Percentiles rank a stretch among this genome's conserved stretches.
These are phyloP conservation scores for Cyclotella baltica DNA, from an alignment of 108 stramenopile genomes.

Conservation along the genomic window DNA sequence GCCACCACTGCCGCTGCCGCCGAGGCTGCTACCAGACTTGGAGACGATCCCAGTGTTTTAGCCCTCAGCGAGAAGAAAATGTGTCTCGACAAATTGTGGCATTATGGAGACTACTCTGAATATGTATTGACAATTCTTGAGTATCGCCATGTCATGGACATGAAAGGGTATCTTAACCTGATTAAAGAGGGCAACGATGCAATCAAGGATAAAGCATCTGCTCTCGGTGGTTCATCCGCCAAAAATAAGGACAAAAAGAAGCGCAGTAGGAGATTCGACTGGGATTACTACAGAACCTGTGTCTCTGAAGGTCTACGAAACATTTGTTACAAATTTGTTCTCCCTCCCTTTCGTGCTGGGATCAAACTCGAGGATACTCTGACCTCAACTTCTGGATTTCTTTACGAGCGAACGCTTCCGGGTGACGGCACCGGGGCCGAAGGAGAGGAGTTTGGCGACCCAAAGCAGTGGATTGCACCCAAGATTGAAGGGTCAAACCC, in stretches of 20 bases:
- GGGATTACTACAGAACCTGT: conserved; percentile 86
- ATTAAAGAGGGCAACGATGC: conserved; percentile 89
- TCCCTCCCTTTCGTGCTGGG: conserved; percentile 80
- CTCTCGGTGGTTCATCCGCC: conserved; percentile 21
- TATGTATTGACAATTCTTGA: conserved; percentile 69
- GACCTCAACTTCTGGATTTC: conserved; percentile 59
- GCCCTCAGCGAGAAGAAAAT: conserved; percentile 58
- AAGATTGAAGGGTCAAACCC: conserved; percentile 58
- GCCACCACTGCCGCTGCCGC: conserved; percentile 54
- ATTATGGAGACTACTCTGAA: conserved; percentile 65
- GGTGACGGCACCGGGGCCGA: conserved; percentile 60
- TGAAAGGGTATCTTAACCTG: conserved; percentile 76
- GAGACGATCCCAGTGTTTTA: conserved; percentile 31
- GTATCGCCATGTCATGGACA: conserved; percentile 75
- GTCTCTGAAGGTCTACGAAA: conserved; percentile 80
- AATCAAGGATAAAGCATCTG: conserved; percentile 65
- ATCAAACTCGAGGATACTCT: conserved; percentile 81
- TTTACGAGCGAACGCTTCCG: conserved; percentile 71
- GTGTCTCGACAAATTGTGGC: conserved; percentile 74
- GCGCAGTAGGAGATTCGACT: conserved; percentile 82
- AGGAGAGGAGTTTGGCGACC: conserved; percentile 51
- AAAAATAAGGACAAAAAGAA: conserved; percentile 57
- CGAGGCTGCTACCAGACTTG: conserved; percentile 43
- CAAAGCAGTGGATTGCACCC: conserved; percentile 80
- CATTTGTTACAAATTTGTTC: conserved; percentile 80